Evolutionary conservation across 2,329 filamentous ascomycete genomes (phyloP).

Genomic region (Colletotrichum sp.): DNA sequence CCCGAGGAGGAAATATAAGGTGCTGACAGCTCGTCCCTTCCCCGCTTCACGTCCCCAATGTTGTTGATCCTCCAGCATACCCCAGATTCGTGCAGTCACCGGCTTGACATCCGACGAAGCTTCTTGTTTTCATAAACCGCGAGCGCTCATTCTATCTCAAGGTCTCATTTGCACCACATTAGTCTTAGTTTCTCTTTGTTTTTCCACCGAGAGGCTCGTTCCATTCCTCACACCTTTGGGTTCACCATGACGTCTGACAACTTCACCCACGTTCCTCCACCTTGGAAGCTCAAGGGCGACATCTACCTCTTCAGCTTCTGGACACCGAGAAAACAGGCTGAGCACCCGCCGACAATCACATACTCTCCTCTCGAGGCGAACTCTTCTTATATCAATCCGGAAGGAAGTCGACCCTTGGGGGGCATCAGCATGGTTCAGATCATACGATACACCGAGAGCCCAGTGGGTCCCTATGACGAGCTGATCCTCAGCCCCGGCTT

Average conservation of each 20-base stretch:
- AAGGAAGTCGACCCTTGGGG: conserved; percentile 43
- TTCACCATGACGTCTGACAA: neutral
- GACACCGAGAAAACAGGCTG: conserved; percentile 32
- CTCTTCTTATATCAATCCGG: conserved; percentile 40
- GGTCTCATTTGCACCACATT: too few relatives aligned
- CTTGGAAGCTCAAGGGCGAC: conserved; percentile 51
- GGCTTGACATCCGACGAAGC: neutral
- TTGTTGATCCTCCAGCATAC: neutral
- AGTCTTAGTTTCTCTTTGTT: too few relatives aligned
- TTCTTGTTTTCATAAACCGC: neutral
- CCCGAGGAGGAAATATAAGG: neutral
- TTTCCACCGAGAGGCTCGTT: too few relatives aligned
- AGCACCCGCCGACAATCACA: conserved; percentile 38
- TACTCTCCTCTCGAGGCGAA: conserved; percentile 53
- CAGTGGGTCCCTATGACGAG: conserved; percentile 61
- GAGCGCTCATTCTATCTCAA: neutral
- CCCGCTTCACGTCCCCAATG: neutral
- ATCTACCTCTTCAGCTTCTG: conserved; percentile 50
- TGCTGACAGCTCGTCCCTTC: neutral
- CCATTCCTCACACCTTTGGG: too few relatives aligned
- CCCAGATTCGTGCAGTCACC: neutral
- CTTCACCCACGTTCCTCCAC: conserved; percentile 23
- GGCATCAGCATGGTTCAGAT: conserved; percentile 56
- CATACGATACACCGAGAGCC: conserved; percentile 54
- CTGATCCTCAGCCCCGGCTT: conserved; percentile 52